These are phyloP conservation scores for Aspergillus fumigatus DNA, from an alignment of 2,329 filamentous ascomycete genomes.

Conservation along the genomic window DNA sequence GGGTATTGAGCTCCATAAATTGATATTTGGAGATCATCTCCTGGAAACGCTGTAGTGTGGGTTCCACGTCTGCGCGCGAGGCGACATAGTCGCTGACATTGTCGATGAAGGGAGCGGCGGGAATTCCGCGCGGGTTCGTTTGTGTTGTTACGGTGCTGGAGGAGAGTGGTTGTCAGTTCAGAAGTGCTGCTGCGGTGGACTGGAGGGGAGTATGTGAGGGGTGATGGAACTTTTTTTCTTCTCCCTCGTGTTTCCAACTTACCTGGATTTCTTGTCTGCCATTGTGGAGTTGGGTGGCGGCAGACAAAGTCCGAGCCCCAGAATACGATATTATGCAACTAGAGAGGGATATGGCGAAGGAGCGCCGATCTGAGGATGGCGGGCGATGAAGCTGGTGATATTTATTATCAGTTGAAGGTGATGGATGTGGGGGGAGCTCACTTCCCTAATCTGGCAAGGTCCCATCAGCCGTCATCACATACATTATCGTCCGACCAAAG, in stretches of 20 bases:
- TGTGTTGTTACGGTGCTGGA: constrained; percentile 23
- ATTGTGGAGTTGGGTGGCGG: constrained; percentile 20
- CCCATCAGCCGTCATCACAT: neutral
- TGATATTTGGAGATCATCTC: constrained; percentile 81
- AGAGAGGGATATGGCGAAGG: constrained; percentile 1
- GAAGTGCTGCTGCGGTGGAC: neutral
- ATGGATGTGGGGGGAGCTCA: constrained; percentile 3
- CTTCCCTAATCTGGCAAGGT: constrained; percentile 2
- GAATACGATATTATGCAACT: neutral
- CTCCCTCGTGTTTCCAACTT: constrained; percentile 5
- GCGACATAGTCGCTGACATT: constrained; percentile 46
- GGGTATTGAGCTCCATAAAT: constrained; percentile 96
- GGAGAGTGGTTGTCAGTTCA: constrained; percentile 14
- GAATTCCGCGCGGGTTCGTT: constrained; percentile 45
- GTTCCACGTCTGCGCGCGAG: constrained; percentile 42
- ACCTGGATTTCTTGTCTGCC: constrained; percentile 30
- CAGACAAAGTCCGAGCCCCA: constrained; percentile 5
- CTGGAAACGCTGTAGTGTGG: constrained; percentile 44
- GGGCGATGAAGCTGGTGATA: constrained; percentile 5
- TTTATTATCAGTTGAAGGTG: neutral
- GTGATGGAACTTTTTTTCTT: constrained; percentile 1
- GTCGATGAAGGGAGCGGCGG: constrained; percentile 44
- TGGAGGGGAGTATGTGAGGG: neutral
- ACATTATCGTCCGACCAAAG: neutral
- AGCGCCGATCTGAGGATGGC: neutral